These are phyloP conservation scores for Tubosaeta sp. DNA, from an alignment of 768 basidiomycete species.

Conservation along the genomic window DNA sequence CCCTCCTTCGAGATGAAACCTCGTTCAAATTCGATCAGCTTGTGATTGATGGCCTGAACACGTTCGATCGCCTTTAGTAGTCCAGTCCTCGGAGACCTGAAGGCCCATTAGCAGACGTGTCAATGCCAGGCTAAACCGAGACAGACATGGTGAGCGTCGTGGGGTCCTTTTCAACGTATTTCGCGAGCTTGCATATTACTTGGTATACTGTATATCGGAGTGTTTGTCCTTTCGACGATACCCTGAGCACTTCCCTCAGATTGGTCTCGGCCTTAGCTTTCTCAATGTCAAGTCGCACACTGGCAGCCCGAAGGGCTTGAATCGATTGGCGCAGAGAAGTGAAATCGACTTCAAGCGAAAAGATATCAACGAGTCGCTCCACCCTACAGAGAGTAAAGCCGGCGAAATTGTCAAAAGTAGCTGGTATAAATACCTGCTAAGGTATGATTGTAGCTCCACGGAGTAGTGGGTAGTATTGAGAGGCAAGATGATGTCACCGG, in stretches of 20 bases:
- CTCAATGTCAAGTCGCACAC: conserved; percentile 54
- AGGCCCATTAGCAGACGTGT: neutral
- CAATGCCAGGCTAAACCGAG: neutral
- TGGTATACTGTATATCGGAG: conserved; percentile 19
- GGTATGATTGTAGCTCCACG: conserved; percentile 58
- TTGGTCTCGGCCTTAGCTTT: conserved; percentile 50
- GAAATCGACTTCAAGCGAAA: conserved; percentile 48
- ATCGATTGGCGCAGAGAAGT: conserved; percentile 45
- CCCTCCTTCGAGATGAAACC: conserved; percentile 83
- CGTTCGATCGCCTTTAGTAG: conserved; percentile 58
- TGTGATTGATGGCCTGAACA: conserved; percentile 59
- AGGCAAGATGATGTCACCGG: conserved; percentile 62
- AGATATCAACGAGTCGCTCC: conserved; percentile 18
- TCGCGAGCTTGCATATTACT: conserved; percentile 34
- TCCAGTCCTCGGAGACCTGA: conserved; percentile 23
- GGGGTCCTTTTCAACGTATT: conserved; percentile 29
- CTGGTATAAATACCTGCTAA: conserved; percentile 45
- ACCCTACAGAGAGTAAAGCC: conserved; percentile 22
- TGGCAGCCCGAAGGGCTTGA: conserved; percentile 44
- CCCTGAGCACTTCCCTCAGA: conserved; percentile 43
- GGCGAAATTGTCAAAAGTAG: conserved; percentile 22
- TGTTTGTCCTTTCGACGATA: conserved; percentile 27
- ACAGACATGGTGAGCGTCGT: conserved; percentile 12
- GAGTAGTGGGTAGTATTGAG: conserved; percentile 78
- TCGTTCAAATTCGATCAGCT: conserved; percentile 66